Evolutionary conservation across 1,139 yeast species (phyloP).

Genomic region (Candida sanyaensis): DNA sequence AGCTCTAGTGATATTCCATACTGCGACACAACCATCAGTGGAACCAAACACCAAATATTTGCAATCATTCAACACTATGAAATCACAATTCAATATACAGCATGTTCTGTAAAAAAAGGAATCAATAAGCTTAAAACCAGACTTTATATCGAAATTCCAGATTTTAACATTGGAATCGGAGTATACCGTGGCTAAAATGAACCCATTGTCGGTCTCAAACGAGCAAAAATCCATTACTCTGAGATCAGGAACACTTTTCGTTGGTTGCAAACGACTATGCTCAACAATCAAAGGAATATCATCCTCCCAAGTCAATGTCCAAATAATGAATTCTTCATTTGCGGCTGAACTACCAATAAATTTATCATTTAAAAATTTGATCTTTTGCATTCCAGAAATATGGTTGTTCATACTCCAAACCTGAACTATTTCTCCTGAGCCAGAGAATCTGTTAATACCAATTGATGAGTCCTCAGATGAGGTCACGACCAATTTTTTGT

Average conservation of each 20-base stretch:
- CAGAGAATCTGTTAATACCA: slow-evolving; percentile 50
- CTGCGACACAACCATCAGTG: slow-evolving; percentile 77
- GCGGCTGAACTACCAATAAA: slow-evolving; percentile 71
- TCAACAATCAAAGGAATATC: slow-evolving; percentile 46
- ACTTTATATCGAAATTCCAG: slow-evolving; percentile 51
- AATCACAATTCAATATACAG: slow-evolving; percentile 66
- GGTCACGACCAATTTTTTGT: slow-evolving; percentile 50
- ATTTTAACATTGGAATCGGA: slow-evolving; percentile 79
- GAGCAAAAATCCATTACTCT: slow-evolving; percentile 84
- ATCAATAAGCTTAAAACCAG: slow-evolving; percentile 45
- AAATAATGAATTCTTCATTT: slow-evolving; percentile 81
- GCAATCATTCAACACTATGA: slow-evolving; percentile 33
- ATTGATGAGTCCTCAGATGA: slow-evolving; percentile 91
- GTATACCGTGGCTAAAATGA: slow-evolving; percentile 68
- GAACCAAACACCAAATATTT: slow-evolving; percentile 57
- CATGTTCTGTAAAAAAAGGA: slow-evolving; percentile 66
- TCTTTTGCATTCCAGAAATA: slow-evolving; percentile 82
- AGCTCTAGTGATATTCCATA: slow-evolving; percentile 52
- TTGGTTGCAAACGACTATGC: slow-evolving; percentile 48
- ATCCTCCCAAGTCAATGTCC: slow-evolving; percentile 55
- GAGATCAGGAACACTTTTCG: slow-evolving; percentile 66
- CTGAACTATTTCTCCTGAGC: slow-evolving; percentile 42
- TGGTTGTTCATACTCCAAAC: slow-evolving; percentile 75
- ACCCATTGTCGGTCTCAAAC: slow-evolving; percentile 38
- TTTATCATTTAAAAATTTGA: slow-evolving; percentile 58